Evolutionary conservation across 2,329 filamentous ascomycete species (phyloP).

Genomic region (Cytospora leucostoma): DNA sequence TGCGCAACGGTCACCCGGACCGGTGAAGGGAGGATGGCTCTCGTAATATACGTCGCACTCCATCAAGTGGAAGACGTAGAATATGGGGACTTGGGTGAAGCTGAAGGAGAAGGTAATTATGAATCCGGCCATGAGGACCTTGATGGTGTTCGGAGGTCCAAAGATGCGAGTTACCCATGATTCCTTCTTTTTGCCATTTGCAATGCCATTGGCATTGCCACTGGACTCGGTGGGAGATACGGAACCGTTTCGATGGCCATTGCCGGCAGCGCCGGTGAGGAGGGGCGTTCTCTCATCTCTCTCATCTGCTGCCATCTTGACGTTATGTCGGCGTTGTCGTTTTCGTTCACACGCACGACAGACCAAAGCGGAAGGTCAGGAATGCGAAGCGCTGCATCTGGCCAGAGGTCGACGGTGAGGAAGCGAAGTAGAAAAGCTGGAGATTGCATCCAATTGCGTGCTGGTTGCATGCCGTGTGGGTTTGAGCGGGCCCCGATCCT

Average conservation of each 20-base stretch:
- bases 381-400: not conserved
- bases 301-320: slow-evolving; percentile 17
- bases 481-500: slow-evolving; percentile 3
- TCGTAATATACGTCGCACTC: slow-evolving; percentile 70
- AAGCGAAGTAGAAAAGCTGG: not conserved
- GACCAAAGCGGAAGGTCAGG: not conserved
- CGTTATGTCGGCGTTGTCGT: not conserved
- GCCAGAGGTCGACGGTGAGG: not conserved
- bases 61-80: slow-evolving; percentile 72
- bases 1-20: slow-evolving; percentile 56
- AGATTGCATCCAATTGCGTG: slow-evolving; percentile 1
- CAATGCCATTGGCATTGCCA: not conserved
- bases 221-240: not conserved
- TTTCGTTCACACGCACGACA: not conserved
- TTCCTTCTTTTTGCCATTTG: slow-evolving; percentile 7
- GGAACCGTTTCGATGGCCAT: slow-evolving; percentile 6
- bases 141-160: slow-evolving; percentile 27
- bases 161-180: slow-evolving; percentile 24
- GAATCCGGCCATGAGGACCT: slow-evolving; percentile 29
- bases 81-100: slow-evolving; percentile 35
- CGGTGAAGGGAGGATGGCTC: slow-evolving; percentile 52
- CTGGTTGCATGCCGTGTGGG: slow-evolving; percentile 4
- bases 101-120: slow-evolving; percentile 23
- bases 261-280: slow-evolving; percentile 13
- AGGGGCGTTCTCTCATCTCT: slow-evolving; percentile 27